Evolutionary conservation across 371 early-diverging fungal genomes (phyloP).

Genomic region (Actinomucor elegans): DNA sequence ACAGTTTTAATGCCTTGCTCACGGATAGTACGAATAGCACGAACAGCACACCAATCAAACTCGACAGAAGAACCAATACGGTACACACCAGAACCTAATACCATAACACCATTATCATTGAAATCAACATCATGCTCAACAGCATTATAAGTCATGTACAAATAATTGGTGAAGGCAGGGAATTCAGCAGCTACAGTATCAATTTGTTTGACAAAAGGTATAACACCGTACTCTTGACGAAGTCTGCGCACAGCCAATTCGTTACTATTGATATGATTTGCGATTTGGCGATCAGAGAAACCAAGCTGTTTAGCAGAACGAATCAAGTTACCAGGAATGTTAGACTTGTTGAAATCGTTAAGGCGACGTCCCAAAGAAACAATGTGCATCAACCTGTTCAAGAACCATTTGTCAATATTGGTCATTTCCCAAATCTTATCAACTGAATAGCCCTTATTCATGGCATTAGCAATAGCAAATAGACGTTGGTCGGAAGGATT

Average conservation of each 20-base stretch:
- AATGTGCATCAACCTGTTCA: slow-evolving; percentile 84
- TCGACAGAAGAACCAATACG: slow-evolving; percentile 95
- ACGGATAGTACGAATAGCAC: slow-evolving; percentile 88
- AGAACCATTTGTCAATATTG: slow-evolving; percentile 93
- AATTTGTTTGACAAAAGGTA: slow-evolving; percentile 95
- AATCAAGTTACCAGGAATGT: slow-evolving; percentile 58
- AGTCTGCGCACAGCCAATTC: slow-evolving; percentile 86
- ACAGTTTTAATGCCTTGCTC: slow-evolving; percentile 81
- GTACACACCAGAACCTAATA: slow-evolving; percentile 94
- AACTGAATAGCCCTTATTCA: slow-evolving; percentile 81
- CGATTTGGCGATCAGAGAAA: slow-evolving; percentile 89
- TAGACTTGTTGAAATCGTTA: slow-evolving; percentile 41
- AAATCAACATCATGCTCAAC: slow-evolving; percentile 84
- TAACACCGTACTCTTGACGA: slow-evolving; percentile 74
- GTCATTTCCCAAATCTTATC: slow-evolving; percentile 87
- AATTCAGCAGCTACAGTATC: slow-evolving; percentile 98
- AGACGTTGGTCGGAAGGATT: slow-evolving; percentile 89
- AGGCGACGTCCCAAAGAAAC: slow-evolving; percentile 43
- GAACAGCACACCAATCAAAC: slow-evolving; percentile 97
- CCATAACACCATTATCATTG: slow-evolving; percentile 89
- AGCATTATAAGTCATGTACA: slow-evolving; percentile 96
- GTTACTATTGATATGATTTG: slow-evolving; percentile 70
- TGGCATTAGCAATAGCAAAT: slow-evolving; percentile 90
- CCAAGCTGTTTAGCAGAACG: slow-evolving; percentile 86
- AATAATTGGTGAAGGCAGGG: slow-evolving; percentile 94